phyloP scores from a whole-genome alignment of 306 rosid species.

The Prunus fruticosa region DNA sequence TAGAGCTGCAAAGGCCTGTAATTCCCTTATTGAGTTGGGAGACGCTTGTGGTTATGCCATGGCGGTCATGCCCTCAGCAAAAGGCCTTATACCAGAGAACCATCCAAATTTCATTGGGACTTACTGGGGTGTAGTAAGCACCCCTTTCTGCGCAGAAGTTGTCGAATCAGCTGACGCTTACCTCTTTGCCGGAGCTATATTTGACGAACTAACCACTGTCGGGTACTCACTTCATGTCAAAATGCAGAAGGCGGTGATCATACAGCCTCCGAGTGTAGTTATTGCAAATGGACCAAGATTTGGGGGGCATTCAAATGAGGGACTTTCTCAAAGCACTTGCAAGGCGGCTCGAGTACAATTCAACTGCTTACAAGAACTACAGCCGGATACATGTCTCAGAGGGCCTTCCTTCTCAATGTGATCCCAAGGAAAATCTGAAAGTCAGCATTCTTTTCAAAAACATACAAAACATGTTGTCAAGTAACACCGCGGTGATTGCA shows the following conservation, averaged over 20 bases:
- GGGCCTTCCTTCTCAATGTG: not conserved
- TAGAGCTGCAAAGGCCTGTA: too few species aligned
- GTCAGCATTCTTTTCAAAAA: not conserved
- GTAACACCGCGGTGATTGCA: not conserved
- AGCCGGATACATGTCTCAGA: not conserved
- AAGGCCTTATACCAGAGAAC: not conserved
- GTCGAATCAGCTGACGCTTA: conserved; percentile 10
- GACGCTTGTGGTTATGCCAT: too few species aligned
- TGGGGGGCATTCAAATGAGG: conserved; percentile 5
- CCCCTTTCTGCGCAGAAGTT: not conserved
- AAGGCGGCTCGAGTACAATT: not conserved
- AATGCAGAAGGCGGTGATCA: not conserved
- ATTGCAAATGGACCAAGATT: conserved; percentile 12
- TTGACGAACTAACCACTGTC: not conserved
- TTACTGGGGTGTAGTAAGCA: conserved; percentile 9
- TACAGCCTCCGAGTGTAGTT: not conserved
- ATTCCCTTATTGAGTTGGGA: too few species aligned
- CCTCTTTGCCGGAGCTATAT: conserved; percentile 8
- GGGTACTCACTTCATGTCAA: conserved; percentile 2
- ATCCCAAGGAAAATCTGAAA: not conserved
- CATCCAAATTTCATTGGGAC: conserved; percentile 2
- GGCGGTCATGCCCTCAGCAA: too few species aligned
- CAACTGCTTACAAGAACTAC: not conserved
- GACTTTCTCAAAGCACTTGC: conserved; percentile 6
- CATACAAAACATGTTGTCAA: conserved; percentile 2